phyloP scores from a whole-genome alignment of 352 stramenopile genomes.

The Phytophthora pseudosyringae region DNA sequence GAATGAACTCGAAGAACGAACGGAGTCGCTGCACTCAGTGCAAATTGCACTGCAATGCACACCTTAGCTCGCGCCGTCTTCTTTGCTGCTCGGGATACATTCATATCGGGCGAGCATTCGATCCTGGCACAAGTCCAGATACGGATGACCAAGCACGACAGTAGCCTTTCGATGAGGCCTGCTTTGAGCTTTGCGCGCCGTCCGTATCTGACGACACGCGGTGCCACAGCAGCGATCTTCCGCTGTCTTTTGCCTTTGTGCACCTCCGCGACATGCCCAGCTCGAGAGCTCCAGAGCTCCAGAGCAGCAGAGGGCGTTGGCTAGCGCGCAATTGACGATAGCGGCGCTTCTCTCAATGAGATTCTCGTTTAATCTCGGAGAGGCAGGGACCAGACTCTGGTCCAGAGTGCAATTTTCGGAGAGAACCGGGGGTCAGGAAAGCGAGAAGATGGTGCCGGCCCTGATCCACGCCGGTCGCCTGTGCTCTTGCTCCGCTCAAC shows the following conservation, averaged over 20 bases:
- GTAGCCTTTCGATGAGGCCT: background rate
- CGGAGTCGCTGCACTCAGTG: no score
- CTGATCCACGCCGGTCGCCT: constrained; percentile 21
- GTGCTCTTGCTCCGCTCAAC: constrained; percentile 19
- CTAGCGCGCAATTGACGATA: constrained; percentile 29
- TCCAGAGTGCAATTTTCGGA: constrained; percentile 21
- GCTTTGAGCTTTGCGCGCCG: background rate
- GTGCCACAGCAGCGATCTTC: constrained; percentile 12
- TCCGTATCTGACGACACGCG: constrained; percentile 22
- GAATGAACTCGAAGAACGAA: no score
- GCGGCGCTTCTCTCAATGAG: constrained; percentile 7
- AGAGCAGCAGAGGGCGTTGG: constrained; percentile 8
- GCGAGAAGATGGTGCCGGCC: constrained; percentile 23
- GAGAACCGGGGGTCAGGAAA: constrained; percentile 26
- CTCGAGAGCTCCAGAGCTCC: constrained; percentile 9
- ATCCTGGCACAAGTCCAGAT: no score
- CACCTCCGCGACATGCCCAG: constrained; percentile 13
- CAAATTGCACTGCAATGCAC: no score
- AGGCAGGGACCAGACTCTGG: constrained; percentile 8
- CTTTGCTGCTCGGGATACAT: no score
- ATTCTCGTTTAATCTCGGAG: constrained; percentile 17
- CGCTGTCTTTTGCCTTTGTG: constrained; percentile 12
- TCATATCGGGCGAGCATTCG: no score
- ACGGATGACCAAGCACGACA: no score
- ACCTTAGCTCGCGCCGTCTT: no score